A percentile compares a stretch with the other conserved stretches of the same genome.
phyloP scores from a whole-genome alignment of 148 eudicot species.

The Talinum fruticosum region DNA sequence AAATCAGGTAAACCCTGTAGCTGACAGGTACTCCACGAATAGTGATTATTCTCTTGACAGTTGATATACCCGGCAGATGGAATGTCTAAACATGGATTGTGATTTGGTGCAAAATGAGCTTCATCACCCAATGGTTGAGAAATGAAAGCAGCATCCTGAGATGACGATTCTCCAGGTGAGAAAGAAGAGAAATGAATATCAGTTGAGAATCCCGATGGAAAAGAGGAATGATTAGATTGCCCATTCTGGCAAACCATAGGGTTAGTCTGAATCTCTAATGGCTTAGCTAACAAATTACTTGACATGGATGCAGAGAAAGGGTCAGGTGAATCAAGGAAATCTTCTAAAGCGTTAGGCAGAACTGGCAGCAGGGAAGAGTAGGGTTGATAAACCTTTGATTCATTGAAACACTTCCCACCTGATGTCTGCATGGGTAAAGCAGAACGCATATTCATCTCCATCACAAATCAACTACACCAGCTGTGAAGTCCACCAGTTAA shows the following conservation, averaged over 20 bases:
- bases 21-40: constrained; percentile 39
- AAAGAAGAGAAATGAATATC: constrained; percentile 38
- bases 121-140: constrained; percentile 35
- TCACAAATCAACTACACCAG: constrained; percentile 26
- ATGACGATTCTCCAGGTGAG: constrained; percentile 30
- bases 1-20: constrained; percentile 52
- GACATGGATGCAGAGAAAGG: constrained; percentile 36
- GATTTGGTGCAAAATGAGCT: constrained; percentile 25
- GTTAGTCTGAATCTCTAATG: constrained; percentile 27
- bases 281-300: constrained; percentile 28
- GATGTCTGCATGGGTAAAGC: constrained; percentile 41
- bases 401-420: constrained; percentile 33
- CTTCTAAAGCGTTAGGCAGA: constrained; percentile 33
- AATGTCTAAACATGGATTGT: constrained; percentile 20
- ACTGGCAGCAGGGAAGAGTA: constrained; percentile 24
- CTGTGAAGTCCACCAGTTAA: background rate
- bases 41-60: constrained; percentile 43
- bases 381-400: constrained; percentile 33
- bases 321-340: constrained; percentile 40
- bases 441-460: constrained; percentile 42
- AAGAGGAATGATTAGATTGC: constrained; percentile 36
- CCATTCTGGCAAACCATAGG: constrained; percentile 37
- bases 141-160: constrained; percentile 34
- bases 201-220: constrained; percentile 35
- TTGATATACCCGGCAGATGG: constrained; percentile 31